These are phyloP conservation scores for Elsinoe ampelina DNA, from an alignment of 2,329 filamentous ascomycete genomes.

Conservation along the genomic window DNA sequence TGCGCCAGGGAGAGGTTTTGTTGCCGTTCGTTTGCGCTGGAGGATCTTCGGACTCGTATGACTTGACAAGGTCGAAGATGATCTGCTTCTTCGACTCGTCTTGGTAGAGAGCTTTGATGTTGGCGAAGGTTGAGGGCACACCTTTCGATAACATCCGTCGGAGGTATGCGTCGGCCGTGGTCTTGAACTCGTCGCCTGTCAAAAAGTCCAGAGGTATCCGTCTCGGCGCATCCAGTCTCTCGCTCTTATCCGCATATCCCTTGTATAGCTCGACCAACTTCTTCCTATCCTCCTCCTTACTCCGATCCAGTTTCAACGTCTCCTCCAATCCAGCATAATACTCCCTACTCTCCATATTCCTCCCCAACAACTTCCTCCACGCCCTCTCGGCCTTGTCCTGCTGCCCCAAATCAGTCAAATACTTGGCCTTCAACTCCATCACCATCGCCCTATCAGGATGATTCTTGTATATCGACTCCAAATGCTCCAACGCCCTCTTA, in stretches of 20 bases:
- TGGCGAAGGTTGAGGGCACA: conserved; percentile 91
- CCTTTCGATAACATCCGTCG: conserved; percentile 81
- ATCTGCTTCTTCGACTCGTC: conserved; percentile 68
- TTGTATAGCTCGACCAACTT: conserved; percentile 69
- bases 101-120: conserved; percentile 85
- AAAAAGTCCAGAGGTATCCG: conserved; percentile 86
- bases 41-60: conserved; percentile 52
- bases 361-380: conserved; percentile 70
- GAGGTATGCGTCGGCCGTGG: conserved; percentile 70
- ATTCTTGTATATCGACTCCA: conserved; percentile 66
- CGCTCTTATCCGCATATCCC: conserved; percentile 70
- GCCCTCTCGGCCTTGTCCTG: conserved; percentile 74
- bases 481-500: conserved; percentile 73
- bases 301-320: conserved; percentile 53
- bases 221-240: conserved; percentile 74
- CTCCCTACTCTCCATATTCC: conserved; percentile 76
- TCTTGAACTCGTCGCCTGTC: conserved; percentile 68
- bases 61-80: conserved; percentile 65
- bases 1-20: conserved; percentile 52
- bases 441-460: conserved; percentile 77
- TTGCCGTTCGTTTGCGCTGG: conserved; percentile 41
- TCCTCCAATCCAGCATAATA: conserved; percentile 76
- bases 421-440: conserved; percentile 77
- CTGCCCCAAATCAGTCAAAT: conserved; percentile 65
- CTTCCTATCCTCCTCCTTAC: conserved; percentile 56